Base-by-base conservation (phyloP, 78 protist genomes). In the Speleostelium caveatum region DNA sequence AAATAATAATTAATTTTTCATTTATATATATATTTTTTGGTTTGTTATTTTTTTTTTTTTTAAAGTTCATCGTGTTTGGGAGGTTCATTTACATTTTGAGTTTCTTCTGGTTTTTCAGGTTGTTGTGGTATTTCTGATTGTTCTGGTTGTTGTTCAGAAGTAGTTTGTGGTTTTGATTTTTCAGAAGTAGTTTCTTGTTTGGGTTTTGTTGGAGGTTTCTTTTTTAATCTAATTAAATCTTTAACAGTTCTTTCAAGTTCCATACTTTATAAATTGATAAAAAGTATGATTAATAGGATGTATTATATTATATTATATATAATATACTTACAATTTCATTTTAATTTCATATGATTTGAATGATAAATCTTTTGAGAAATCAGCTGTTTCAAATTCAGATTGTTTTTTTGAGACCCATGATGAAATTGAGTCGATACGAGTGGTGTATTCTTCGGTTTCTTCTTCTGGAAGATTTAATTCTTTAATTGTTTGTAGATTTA, bases 41-140 rank as follows among this genome's bases (percentile, higher is more conserved):
- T n/a, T n/a, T n/a, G n/a, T n/a, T n/a, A n/a, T n/a, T n/a, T n/a
- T n/a, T n/a, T 51, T 7, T 21, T 35, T 53, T 2, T 75, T 87
- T 77, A 89, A 33, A 75, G 24, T 66, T 75, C 86, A 56, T 89
- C 86, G 71, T 89, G 74, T 24, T n/a, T n/a, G n/a, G n/a, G n/a
- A n/a, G n/a, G n/a, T n/a, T n/a, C n/a, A n/a, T n/a, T n/a, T n/a
- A 26, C 41, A 36, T 67, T 45, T 45, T 45, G 73, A 42, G 42
- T 59, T 53, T 69, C 38, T 30, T 59, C 63, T 4, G 24, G 3
- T 8, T 7, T 61, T 5, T 56, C 65, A 8, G 66, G 53, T 71
- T 36, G 35, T 32, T 42, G 21, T 53, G 76, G 61, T 53, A n/a
- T n/a, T 55, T 5, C 24, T 75, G 39, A 66, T 80, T 53, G 63